phyloP scores from a whole-genome alignment of 768 basidiomycete species.

The Mycena belliarum region DNA sequence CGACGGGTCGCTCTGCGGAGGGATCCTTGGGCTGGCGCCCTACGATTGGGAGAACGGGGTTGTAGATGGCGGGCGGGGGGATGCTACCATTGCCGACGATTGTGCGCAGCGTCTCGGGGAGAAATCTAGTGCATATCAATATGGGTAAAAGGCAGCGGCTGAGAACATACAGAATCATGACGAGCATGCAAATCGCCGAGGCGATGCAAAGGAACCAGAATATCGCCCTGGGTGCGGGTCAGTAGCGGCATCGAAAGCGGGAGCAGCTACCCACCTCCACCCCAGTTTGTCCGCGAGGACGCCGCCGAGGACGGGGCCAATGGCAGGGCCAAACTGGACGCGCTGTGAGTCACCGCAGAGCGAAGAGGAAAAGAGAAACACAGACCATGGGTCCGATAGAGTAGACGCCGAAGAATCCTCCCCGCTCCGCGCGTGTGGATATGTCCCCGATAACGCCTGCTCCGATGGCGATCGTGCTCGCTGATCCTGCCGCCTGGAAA shows the following conservation, averaged over 20 bases:
- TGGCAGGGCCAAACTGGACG: conserved; percentile 57
- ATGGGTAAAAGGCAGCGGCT: too few relatives aligned
- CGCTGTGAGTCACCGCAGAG: conserved; percentile 10
- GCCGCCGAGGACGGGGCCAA: conserved; percentile 67
- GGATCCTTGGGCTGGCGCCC: conserved; percentile 30
- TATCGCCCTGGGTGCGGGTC: conserved; percentile 41
- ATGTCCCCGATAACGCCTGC: conserved; percentile 82
- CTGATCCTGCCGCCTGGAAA: conserved; percentile 76
- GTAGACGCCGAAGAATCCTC: conserved; percentile 71
- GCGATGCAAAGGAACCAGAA: conserved; percentile 64
- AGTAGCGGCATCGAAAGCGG: background rate
- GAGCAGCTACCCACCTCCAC: conserved; percentile 53
- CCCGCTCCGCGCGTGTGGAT: conserved; percentile 69
- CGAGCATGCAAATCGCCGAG: conserved; percentile 45
- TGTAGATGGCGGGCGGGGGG: conserved; percentile 48
- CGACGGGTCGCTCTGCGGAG: conserved; percentile 27
- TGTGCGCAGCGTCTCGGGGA: conserved; percentile 55
- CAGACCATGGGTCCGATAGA: conserved; percentile 60
- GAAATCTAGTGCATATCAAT: conserved; percentile 32
- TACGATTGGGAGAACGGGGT: conserved; percentile 53
- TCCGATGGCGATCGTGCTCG: conserved; percentile 72
- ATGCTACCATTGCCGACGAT: conserved; percentile 59
- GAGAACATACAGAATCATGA: conserved; percentile 45
- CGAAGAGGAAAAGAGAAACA: background rate
- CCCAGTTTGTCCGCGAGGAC: conserved; percentile 59